Evolutionary conservation across 2,329 filamentous ascomycete species (phyloP), one percentile per base, ranked within the genome.

Genomic region (Xylariales sp.): DNA sequence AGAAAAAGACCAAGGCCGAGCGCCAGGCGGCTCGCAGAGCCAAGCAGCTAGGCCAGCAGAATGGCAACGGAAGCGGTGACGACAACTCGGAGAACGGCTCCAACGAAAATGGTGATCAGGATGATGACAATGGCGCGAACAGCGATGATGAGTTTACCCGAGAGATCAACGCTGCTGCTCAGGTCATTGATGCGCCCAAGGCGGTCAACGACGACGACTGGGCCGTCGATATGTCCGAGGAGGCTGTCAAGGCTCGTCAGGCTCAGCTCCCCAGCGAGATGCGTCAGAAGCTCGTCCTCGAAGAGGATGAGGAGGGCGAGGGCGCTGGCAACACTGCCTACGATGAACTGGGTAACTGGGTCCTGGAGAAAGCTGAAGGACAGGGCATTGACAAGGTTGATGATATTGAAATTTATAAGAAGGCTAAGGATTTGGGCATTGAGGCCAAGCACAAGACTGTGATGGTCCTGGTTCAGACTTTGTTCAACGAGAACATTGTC

Each of bases 181-280:
- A 72, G 50, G 63, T 61, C 43, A 62, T 67, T 24, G 61, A 63
- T 40, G 68, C 71, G 18, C 74, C 79, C 38, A 64, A 69, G 38
- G 79, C 84, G 54, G 75, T 79, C 55, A 87, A 90, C 64, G 88
- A 96, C 49, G 83, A 95, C 46, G 80, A 95, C 50, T 98, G 93
- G 93, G 87, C 90, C 45, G 88, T 97, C 43, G 93, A 98, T 62
- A 93, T 94, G 71, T 96, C 90, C 48, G 88, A 90, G 62, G 89
- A 89, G 62, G 93, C 93, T 49, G 85, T 97, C 71, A 90, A 85
- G 70, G 91, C 91, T 54, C 93, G 93, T 64, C 88, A 90, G 61
- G 86, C 91, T 65, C 83, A 89, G 49, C 85, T 98, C 36, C 88
- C 93, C n/a, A 83, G 83, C 50, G 93, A 97, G 59, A 84, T 98